phyloP scores from a whole-genome alignment of 352 stramenopile species.

The Phytophthora meadii region DNA sequence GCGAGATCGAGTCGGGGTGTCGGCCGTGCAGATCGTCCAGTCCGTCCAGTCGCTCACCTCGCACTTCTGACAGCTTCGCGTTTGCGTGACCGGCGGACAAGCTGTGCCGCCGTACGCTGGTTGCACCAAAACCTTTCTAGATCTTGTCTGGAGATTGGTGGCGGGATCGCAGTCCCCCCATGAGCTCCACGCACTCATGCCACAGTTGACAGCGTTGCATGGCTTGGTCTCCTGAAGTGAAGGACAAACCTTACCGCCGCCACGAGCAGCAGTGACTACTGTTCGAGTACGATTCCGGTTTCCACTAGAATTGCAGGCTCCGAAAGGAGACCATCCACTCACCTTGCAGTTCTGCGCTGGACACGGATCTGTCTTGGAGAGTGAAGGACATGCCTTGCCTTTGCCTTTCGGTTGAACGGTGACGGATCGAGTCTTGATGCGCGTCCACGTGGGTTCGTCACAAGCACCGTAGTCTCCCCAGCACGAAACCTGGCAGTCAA shows the following conservation, averaged over 20 bases:
- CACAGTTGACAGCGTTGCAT: constrained; percentile 62
- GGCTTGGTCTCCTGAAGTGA: constrained; percentile 44
- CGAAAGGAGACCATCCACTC: constrained; percentile 59
- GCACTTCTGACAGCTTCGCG: constrained; percentile 62
- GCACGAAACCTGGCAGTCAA: constrained; percentile 61
- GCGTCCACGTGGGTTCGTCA: constrained; percentile 36
- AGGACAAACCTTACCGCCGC: constrained; percentile 54
- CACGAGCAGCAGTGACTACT: constrained; percentile 29
- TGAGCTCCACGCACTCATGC: constrained; percentile 51
- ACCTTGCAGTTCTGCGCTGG: constrained; percentile 55
- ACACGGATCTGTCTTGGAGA: constrained; percentile 47
- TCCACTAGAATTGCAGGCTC: constrained; percentile 41
- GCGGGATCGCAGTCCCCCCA: constrained; percentile 53
- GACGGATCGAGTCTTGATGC: constrained; percentile 44
- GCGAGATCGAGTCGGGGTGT: constrained; percentile 45
- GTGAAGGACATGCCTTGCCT: constrained; percentile 46
- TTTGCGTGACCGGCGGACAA: constrained; percentile 54
- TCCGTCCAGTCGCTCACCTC: constrained; percentile 53
- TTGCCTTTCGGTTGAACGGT: constrained; percentile 42
- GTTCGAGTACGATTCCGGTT: constrained; percentile 53
- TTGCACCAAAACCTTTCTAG: constrained; percentile 47
- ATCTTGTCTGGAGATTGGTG: constrained; percentile 44
- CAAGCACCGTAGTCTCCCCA: constrained; percentile 54
- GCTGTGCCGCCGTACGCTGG: constrained; percentile 41
- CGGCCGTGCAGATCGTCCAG: constrained; percentile 52